Base-by-base conservation (phyloP, 2,329 filamentous ascomycete genomes). In the Calonectria leucothoes region DNA sequence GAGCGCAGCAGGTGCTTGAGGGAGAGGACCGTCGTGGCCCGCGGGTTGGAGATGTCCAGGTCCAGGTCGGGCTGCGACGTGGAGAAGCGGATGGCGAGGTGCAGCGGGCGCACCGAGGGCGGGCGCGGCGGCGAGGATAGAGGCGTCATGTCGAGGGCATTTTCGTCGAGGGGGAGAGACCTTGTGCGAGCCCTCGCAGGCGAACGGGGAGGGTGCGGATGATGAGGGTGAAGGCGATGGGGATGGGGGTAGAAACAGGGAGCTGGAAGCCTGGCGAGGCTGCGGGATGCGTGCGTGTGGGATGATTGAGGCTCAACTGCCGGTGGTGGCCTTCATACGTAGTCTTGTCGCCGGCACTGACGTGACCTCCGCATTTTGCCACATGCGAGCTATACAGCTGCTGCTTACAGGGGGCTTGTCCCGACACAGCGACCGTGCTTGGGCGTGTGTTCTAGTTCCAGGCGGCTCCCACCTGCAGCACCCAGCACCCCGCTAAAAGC, bases 71-170 rank as follows among this genome's bases (percentile, higher is more conserved):
- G 93, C 71, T 96, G 90, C 1, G 95, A 93, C 73, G 93, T 93
- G 67, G 95, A 95, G 90, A 99, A 98, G 84, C 96, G 95, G 83
- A 98, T 93, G 45, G 94, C 96, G 57, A 98, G 89, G 80, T 94
- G 92, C 70, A 98, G 88, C 39, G 89, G 89, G 25, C 66, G 84
- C 82, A 68, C 78, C 78, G 63, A 80, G 72, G 76, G n/a, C n/a
- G n/a, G 73, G 17, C 63, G 79, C 15, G 76, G 72, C 1, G 75
- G 74, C 70, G 75, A 75, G 15, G 74, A 29, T 42, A 74, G 75
- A 33, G 73, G 73, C 31, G 76, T 81, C 82, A 83, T 83, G 75
- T 69, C 76, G 73, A 66, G 29, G 73, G 76, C 80, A 83, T 83
- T 63, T 63, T 66, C 73, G n/a, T 25, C 31, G 31, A 65, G 52